Percentiles rank a stretch among this genome's conserved stretches.
Conservation (phyloP, 768 basidiomycete species). For the Trametes coccinea region DNA sequence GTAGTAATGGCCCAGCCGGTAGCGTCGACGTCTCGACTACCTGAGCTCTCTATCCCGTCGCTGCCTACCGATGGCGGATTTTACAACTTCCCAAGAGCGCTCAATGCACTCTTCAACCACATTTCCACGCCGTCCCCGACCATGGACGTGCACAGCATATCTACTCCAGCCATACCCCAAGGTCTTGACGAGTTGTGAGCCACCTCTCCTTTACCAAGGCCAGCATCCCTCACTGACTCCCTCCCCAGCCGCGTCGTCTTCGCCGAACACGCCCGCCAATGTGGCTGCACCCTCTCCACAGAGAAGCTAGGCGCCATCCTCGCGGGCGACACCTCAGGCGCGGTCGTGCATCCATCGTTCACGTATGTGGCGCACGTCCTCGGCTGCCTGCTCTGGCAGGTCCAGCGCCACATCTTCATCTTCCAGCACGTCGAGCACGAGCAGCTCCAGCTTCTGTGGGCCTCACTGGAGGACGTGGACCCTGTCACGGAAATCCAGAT, state of each 20-base stretch:
- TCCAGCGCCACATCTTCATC: conserved; percentile 19
- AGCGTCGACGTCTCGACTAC: conserved; percentile 4
- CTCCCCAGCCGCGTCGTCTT: conserved; percentile 25
- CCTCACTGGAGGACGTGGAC: conserved; percentile 16
- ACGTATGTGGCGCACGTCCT: conserved; percentile 27
- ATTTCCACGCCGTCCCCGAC: conserved; percentile 12
- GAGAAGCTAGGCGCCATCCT: conserved; percentile 28
- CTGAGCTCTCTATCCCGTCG: not conserved
- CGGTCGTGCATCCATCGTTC: conserved; percentile 27
- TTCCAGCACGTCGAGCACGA: conserved; percentile 12
- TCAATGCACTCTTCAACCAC: conserved; percentile 10
- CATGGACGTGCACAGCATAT: conserved; percentile 10
- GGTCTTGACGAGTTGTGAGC: conserved; percentile 24
- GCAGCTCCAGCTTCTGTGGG: conserved; percentile 17
- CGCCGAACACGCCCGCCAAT: conserved; percentile 24
- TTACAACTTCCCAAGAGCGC: conserved; percentile 13
- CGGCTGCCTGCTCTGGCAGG: conserved; percentile 28
- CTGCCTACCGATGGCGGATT: not conserved
- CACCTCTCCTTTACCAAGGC: not conserved
- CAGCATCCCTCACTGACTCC: not conserved
- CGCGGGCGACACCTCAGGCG: conserved; percentile 26
- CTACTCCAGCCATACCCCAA: conserved; percentile 9
- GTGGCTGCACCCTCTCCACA: conserved; percentile 23
- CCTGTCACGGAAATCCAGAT: conserved; percentile 25
- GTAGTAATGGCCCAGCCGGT: not conserved